These are phyloP conservation scores for Bjerkandera adusta DNA, from an alignment of 1,284 basidiomycete genomes.

Conservation along the genomic window DNA sequence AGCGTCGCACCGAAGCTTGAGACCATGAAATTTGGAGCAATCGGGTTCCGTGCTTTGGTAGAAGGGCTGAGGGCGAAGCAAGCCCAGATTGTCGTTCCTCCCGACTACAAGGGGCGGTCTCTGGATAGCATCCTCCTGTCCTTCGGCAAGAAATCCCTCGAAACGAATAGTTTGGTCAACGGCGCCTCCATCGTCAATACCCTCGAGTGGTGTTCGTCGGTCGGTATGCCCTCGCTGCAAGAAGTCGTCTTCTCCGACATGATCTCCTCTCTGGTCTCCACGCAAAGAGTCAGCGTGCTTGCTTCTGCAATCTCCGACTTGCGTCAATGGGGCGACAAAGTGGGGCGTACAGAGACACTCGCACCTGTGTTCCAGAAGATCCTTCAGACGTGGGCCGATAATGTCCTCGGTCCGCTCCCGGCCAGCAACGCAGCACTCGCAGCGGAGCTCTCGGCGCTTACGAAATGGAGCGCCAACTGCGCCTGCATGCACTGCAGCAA, in stretches of 20 bases:
- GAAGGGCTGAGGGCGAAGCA: neutral
- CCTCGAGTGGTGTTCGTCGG: constrained; percentile 1
- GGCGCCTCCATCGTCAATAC: neutral
- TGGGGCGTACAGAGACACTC: neutral
- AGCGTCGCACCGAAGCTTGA: constrained; percentile 1
- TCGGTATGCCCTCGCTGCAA: too few species aligned
- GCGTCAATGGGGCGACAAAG: neutral
- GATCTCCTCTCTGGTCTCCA: too few species aligned
- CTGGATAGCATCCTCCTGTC: neutral
- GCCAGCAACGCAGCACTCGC: neutral
- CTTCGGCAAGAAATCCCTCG: neutral
- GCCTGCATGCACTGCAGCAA: neutral
- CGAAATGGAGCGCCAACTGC: constrained; percentile 1
- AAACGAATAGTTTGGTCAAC: neutral
- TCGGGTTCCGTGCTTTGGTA: neutral
- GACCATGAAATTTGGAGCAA: neutral
- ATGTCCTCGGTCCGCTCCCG: constrained; percentile 1
- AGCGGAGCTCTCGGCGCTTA: neutral
- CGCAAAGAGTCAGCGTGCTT: neutral
- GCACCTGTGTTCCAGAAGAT: constrained; percentile 1
- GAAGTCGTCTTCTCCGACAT: too few species aligned
- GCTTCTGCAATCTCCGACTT: constrained; percentile 6
- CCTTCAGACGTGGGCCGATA: constrained; percentile 1
- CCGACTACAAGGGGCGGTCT: neutral
- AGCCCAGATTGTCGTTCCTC: neutral